Evolutionary conservation across 1,284 basidiomycete genomes (phyloP).

Genomic region (Sporisorium exsertum): DNA sequence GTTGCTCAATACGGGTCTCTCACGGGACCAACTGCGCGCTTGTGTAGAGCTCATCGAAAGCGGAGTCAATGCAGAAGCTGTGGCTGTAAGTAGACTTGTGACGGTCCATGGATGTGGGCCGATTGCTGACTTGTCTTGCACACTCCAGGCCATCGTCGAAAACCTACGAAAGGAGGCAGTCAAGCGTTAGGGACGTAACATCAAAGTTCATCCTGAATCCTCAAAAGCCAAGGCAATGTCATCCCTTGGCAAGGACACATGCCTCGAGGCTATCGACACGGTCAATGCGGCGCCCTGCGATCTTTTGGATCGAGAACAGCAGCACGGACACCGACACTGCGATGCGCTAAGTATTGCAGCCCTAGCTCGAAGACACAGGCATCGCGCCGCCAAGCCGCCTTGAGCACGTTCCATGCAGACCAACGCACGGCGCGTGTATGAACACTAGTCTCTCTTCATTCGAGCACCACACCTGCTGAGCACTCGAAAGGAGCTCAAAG

Average conservation of each 20-base stretch:
- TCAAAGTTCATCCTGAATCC: background rate
- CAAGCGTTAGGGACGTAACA: slow-evolving; percentile 8
- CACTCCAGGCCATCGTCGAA: slow-evolving; percentile 32
- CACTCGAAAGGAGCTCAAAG: background rate
- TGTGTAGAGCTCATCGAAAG: slow-evolving; percentile 86
- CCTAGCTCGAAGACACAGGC: background rate
- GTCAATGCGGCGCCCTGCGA: too few species aligned
- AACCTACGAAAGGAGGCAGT: slow-evolving; percentile 47
- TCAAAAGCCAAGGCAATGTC: background rate
- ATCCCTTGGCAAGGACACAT: too few species aligned
- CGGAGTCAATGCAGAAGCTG: slow-evolving; percentile 84
- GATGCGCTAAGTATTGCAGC: too few species aligned
- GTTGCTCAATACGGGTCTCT: slow-evolving; percentile 82
- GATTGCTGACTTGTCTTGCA: background rate
- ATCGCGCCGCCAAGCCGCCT: background rate
- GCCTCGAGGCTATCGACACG: too few species aligned
- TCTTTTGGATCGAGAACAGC: too few species aligned
- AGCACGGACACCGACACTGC: too few species aligned
- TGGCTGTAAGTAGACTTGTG: slow-evolving; percentile 76
- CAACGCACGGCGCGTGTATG: background rate
- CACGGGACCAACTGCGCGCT: slow-evolving; percentile 82
- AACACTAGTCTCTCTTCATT: background rate
- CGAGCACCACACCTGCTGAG: background rate
- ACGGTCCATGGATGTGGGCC: background rate
- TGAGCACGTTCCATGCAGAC: slow-evolving; percentile 1